These are phyloP conservation scores for Apiospora hydei DNA, from an alignment of 2,329 filamentous ascomycete species.

Conservation along the genomic window DNA sequence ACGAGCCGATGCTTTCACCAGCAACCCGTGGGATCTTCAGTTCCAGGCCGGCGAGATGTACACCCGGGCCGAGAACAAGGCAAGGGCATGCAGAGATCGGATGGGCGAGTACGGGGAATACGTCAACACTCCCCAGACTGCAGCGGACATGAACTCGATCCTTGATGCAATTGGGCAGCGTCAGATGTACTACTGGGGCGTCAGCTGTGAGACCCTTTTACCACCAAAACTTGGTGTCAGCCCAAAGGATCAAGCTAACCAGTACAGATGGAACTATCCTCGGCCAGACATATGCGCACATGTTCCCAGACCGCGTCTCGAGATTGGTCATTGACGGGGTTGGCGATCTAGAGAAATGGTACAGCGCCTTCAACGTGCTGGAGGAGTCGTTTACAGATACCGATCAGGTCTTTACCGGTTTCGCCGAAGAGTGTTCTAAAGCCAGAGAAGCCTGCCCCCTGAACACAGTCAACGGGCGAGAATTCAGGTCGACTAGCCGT, in stretches of 20 bases:
- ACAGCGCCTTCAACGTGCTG: background rate
- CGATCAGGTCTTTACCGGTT: background rate
- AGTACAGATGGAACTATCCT: slow-evolving; percentile 44
- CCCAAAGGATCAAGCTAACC: background rate
- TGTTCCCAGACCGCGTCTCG: slow-evolving; percentile 45
- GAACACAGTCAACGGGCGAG: background rate
- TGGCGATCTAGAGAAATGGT: background rate
- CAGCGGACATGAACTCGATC: background rate
- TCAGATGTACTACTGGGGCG: slow-evolving; percentile 50
- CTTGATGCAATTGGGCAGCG: background rate
- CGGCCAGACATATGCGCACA: slow-evolving; percentile 48
- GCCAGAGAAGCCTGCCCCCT: background rate
- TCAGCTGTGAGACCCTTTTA: slow-evolving; percentile 38
- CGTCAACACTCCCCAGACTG: slow-evolving; percentile 52
- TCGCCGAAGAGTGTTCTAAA: background rate
- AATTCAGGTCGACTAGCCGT: background rate
- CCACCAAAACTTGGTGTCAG: too few species aligned
- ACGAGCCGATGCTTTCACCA: too few species aligned
- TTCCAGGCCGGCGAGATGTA: slow-evolving; percentile 41
- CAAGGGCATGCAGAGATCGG: slow-evolving; percentile 50
- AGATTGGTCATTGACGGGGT: slow-evolving; percentile 48
- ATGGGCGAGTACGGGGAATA: slow-evolving; percentile 54
- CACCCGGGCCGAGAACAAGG: slow-evolving; percentile 51
- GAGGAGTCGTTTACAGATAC: background rate
- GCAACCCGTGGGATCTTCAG: background rate